phyloP scores from a whole-genome alignment of 2,329 filamentous ascomycete genomes.

The Monosporascus sp. region DNA sequence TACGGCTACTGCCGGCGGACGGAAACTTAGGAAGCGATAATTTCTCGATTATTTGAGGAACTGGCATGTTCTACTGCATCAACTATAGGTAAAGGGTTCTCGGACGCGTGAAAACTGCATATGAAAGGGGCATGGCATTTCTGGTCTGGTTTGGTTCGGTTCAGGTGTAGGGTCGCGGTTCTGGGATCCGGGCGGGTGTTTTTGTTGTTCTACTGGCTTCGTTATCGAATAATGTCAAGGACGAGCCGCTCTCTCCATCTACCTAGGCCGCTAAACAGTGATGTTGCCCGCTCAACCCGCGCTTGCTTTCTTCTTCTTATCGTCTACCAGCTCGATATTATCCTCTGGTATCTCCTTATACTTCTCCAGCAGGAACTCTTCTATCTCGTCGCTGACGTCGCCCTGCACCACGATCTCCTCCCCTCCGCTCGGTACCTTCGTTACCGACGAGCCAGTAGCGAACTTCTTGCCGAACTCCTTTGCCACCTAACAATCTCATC shows the following conservation, averaged over 20 bases:
- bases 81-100: not conserved
- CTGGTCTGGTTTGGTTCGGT: not conserved
- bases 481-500: conserved; percentile 41
- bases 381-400: conserved; percentile 90
- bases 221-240: not conserved
- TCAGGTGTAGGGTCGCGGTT: not conserved
- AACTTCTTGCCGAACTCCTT: conserved; percentile 99
- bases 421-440: conserved; percentile 76
- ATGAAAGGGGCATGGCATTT: not conserved
- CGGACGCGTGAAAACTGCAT: not conserved
- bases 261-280: not conserved
- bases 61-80: too few relatives aligned
- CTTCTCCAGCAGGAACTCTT: conserved; percentile 84
- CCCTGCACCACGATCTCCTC: conserved; percentile 98
- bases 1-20: conserved; percentile 36
- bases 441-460: conserved; percentile 87
- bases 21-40: conserved; percentile 51
- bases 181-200: not conserved
- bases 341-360: conserved; percentile 89
- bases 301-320: conserved; percentile 74
- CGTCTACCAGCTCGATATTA: conserved; percentile 90
- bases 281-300: conserved; percentile 7
- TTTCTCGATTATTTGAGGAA: conserved; percentile 12
- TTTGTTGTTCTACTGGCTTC: not conserved
- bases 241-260: not conserved